Base-by-base conservation (phyloP, 1,284 basidiomycete genomes). In the Ganoderma meredithae region DNA sequence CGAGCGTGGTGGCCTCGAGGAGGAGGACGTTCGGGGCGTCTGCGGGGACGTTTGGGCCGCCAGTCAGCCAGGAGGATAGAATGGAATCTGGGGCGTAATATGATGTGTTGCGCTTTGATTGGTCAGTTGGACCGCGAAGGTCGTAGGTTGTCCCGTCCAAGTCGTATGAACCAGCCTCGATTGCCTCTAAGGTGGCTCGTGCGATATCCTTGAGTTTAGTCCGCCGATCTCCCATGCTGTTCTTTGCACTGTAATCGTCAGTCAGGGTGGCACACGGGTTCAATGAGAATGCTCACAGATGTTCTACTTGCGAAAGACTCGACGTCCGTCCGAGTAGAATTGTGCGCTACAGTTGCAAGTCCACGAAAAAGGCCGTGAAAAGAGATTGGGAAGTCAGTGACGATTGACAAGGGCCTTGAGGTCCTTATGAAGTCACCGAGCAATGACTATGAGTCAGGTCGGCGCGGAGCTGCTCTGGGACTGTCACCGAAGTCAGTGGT, bases 1-100 rank as follows among this genome's bases (percentile, higher is more conserved):
- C 83, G 19, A 90, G 80, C 0, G 87, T 89, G 22, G 88, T 87
- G 17, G 85, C 79, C 74, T 89, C 86, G 9, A 83, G 73, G 36
- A 88, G 74, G 4, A 82, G 81, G 36, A 87, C 77, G 63, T 82
- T 76, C 33, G 69, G 60, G 22, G 55, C 33, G n/a, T 41, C 31
- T 4, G 31, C 41, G 12, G 3, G 80, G 73, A 19, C 66, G 66
- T 27, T 70, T 69, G 4, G 62, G n/a, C 8, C 72, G 49, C 49
- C 72, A 66, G 65, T 43, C 40, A 75, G 22, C 85, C 85, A 86
- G 33, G 72, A 69, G 5, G 83, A 80, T 3, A 84, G 74, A 3
- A 78, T 53, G 3, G 75, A 76, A 47, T 85, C 79, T 9, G 84
- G 80, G 1, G 79, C 70, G 67, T 84, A 87, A 65, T 81, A 83